Evolutionary conservation across 441 rosid genomes (phyloP).

Genomic region (Jatropha podagrica): DNA sequence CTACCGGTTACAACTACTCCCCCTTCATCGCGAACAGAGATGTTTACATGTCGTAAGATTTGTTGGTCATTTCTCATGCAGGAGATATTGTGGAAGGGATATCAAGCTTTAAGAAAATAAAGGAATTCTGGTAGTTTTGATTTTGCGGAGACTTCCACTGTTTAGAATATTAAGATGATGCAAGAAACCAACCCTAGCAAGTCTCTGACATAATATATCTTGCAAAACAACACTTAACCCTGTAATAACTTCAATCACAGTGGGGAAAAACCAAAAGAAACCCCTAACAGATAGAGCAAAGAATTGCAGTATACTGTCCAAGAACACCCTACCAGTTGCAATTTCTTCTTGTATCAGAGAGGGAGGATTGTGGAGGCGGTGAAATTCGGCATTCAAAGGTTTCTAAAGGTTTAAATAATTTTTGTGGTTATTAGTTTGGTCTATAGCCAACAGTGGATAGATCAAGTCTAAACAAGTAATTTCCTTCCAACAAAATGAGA

Average conservation of each 20-base stretch:
- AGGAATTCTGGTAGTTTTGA: neutral
- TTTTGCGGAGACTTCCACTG: neutral
- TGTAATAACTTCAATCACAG: neutral
- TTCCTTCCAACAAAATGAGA: too few relatives aligned
- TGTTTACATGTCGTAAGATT: conserved; percentile 67
- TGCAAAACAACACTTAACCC: neutral
- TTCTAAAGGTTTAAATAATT: too few relatives aligned
- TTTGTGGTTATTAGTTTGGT: too few relatives aligned
- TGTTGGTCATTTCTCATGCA: conserved; percentile 92
- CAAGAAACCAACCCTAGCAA: neutral
- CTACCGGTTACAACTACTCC: conserved; percentile 72
- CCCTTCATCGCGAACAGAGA: conserved; percentile 69
- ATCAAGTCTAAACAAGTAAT: too few relatives aligned
- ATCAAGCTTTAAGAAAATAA: conserved; percentile 26
- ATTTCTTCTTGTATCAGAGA: neutral
- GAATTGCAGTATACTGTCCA: neutral
- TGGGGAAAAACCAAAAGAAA: neutral
- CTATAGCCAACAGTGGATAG: too few relatives aligned
- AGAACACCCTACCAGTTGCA: neutral
- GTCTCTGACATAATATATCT: neutral
- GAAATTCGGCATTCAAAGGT: too few relatives aligned
- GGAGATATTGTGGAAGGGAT: conserved; percentile 77
- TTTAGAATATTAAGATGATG: neutral
- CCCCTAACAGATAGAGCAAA: neutral
- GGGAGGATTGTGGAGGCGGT: neutral